Evolutionary conservation across 306 rosid species (phyloP).

Genomic region (Gastrolobium bilobum): DNA sequence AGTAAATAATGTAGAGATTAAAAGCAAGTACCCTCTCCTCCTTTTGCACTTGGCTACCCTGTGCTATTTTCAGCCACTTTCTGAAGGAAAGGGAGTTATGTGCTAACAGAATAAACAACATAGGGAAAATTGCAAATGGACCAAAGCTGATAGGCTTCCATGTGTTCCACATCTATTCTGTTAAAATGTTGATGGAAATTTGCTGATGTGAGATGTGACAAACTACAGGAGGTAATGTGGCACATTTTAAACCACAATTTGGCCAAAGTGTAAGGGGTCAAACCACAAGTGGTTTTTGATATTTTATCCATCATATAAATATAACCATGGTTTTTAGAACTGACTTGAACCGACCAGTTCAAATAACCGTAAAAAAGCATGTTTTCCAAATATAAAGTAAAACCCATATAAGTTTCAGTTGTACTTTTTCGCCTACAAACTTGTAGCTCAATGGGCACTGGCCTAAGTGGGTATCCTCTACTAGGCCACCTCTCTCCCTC

Average conservation of each 20-base stretch:
- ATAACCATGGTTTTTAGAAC: not conserved
- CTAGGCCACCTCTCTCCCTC: not conserved
- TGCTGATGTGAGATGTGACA: not conserved
- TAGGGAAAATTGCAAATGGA: not conserved
- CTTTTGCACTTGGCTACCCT: conserved; percentile 1
- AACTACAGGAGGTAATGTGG: not conserved
- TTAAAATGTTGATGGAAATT: conserved; percentile 19
- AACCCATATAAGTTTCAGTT: not conserved
- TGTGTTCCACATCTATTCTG: not conserved
- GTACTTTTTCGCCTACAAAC: not conserved
- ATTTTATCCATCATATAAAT: not conserved
- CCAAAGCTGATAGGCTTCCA: not conserved
- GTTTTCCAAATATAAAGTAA: not conserved
- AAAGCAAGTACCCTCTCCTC: not conserved
- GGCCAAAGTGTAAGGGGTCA: not conserved
- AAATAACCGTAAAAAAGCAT: not conserved
- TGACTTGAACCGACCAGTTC: not conserved
- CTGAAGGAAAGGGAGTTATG: conserved; percentile 5
- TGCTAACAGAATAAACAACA: not conserved
- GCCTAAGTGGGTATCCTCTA: not conserved
- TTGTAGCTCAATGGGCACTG: not conserved
- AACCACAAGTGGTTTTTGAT: conserved; percentile 1
- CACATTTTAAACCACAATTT: not conserved
- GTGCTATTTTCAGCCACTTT: conserved; percentile 2
- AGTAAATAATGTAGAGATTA: not conserved